Base-by-base conservation (phyloP, 1,284 basidiomycete species). In the Coniophora puteana region DNA sequence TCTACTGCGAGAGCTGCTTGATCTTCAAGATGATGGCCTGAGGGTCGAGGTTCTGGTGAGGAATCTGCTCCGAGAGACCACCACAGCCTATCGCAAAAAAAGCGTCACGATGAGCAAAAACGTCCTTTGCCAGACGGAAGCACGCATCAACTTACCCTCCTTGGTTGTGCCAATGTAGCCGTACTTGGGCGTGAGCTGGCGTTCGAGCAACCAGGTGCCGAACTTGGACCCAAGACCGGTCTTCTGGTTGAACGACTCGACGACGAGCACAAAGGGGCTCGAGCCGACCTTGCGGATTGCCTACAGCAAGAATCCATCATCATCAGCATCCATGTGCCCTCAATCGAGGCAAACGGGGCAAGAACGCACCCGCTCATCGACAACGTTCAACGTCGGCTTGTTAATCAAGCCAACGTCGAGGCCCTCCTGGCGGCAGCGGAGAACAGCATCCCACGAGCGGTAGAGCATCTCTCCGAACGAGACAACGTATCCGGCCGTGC, bases 241-340 rank as follows among this genome's bases (percentile, higher is more conserved):
- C 77, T 87, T 89, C 65, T 85, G 83, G 69, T 88, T 91, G 43
- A 86, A 69, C n/a, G 85, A 83, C 65, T 92, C 89, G 17, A 85
- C 88, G 29, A 91, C 78, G 26, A 92, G 74, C 17, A 91, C 86
- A 61, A 91, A 91, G 26, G 72, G 75, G 49, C 73, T 82, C 18
- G 68, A 57, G 14, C 89, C 89, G 40, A 85, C 74, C 69, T 88
- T 87, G 59, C 59, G 72, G 52, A 87, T 76, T 13, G 65, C 68
- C 76, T 83, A 46, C 21, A 29, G 6, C 7, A 3, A 17, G 17
- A n/a, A 8, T 13, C n/a, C 23, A 25, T 41, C n/a, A n/a, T n/a
- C n/a, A n/a, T n/a, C n/a, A n/a, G n/a, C n/a, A n/a, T n/a, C n/a
- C n/a, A n/a, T n/a, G n/a, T n/a, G 5, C 25, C n/a, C 10, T 58